Evolutionary conservation across 2,329 filamentous ascomycete genomes (phyloP), one percentile per base, ranked within the genome.

Genomic region (Alternaria gaisen): DNA sequence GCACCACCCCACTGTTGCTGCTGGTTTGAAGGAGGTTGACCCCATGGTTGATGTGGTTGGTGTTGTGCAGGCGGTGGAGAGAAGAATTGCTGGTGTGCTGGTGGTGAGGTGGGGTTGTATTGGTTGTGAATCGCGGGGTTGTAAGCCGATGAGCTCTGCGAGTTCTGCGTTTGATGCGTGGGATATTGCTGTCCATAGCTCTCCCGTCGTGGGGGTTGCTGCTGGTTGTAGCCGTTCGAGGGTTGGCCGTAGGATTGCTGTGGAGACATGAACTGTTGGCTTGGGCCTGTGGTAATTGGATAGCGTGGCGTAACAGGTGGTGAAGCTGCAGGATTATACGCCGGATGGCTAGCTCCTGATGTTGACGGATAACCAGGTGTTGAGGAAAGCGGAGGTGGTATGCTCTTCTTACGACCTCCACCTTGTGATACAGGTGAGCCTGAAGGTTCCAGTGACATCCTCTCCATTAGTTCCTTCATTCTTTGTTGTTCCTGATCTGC

Each of bases 381-480:
- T 3, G 72, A 71, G 5, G 73, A 73, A 0, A 83, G 68, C 3
- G 81, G 79, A 9, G 80, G 72, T 16, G 81, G 82, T n/a, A 80
- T 76, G 50, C 71, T 74, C 60, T 75, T 77, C 58, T 74, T 75
- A 11, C 71, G 68, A 34, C 70, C 70, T 41, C 65, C 64, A 10
- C 70, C 70, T 38, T 67, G 63, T 14, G 77, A 78, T 10, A 75
- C 70, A 8, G 77, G 77, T 1, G 76, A 77, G 8, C 66, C 66
- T 1, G 77, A 78, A 10, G 77, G 76, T 40, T 94, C 92, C 81
- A 97, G 90, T 1, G 93, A 94, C 88, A 98, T 94, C 55, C 94
- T 88, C 74, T 97, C 94, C 95, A 99, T 98, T 41, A 99, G 83
- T 42, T 91, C 91, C 58, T 92, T 89, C 57, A 99, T 82, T 56